Base-by-base conservation (phyloP, 352 stramenopile species). In the Discostella stelligera region DNA sequence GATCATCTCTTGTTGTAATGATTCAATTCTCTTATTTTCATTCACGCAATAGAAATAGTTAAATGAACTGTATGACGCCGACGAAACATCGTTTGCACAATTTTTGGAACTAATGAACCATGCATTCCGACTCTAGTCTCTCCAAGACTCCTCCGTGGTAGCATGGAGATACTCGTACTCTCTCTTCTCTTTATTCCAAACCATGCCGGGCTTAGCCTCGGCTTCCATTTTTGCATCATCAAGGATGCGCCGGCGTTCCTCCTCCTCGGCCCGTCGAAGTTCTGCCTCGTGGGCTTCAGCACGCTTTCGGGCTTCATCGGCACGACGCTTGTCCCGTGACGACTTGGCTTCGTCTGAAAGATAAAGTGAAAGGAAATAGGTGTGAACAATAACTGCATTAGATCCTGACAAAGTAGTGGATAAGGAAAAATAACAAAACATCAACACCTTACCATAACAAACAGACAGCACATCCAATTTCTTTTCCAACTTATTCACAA, bases 141-240 rank as follows among this genome's bases (percentile, higher is more conserved):
- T 84, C 86, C 86, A 92, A n/a, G 79, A 85, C 65, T 92, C 86
- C 54, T 90, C 75, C 23, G 85, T 90, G 48, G 87, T 65, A 50
- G 80, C 76, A 65, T 74, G 63, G 13, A 88, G 18, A 74, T 90
- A 85, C 32, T 90, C 79, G 70, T 92, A 92, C 69, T 92, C 86
- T 68, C 77, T 77, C n/a, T 77, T 72, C 20, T 83, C 71, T 14
- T 76, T 83, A 69, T 92, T 92, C 86, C 86, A 92, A 13, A 90
- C 71, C 84, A 90, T 90, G 39, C 82, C 80, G 20, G 79, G 79
- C 53, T 89, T 79, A 11, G 74, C 82, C 55, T 90, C 86, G 0
- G 77, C 83, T 67, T 87, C 70, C 55, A 84, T 88, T 50, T 77
- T 74, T 32, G 88, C 74, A 58, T 77, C 66, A 52, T 89, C 73